Conservation (phyloP, 371 early-diverging fungal species). For the Rhizopus arrhizus region DNA sequence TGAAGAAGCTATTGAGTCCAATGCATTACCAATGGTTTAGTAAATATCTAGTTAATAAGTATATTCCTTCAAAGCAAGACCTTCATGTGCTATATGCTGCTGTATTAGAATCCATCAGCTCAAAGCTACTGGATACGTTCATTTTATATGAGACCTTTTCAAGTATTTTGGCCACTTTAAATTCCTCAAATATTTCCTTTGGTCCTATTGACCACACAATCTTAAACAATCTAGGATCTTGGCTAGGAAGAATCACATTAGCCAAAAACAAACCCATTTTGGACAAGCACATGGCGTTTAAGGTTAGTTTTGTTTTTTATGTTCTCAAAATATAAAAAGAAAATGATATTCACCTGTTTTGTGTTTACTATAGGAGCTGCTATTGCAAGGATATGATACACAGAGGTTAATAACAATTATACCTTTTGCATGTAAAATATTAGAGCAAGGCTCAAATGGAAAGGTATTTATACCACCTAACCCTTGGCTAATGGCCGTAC, state of each 20-base stretch:
- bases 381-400: conserved; percentile 88
- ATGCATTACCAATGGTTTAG: conserved; percentile 85
- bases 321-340: too few relatives aligned
- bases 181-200: conserved; percentile 87
- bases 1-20: conserved; percentile 68
- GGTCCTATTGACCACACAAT: conserved; percentile 84
- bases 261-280: conserved; percentile 90
- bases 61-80: conserved; percentile 92
- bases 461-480: conserved; percentile 93
- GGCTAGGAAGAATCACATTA: conserved; percentile 93
- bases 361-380: conserved; percentile 61
- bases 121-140: conserved; percentile 59
- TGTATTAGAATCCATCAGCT: conserved; percentile 72
- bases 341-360: neutral
- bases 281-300: conserved; percentile 90
- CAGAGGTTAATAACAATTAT: conserved; percentile 90
- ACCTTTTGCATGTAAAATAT: conserved; percentile 96
- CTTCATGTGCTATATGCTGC: conserved; percentile 83
- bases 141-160: conserved; percentile 85
- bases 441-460: conserved; percentile 83
- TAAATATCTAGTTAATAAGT: conserved; percentile 87
- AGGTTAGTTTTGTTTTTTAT: conserved; percentile 51
- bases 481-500: conserved; percentile 96
- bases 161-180: conserved; percentile 82
- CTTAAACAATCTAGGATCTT: conserved; percentile 92